Conservation (phyloP, 1,284 basidiomycete species). For the Austroboletus niveus region DNA sequence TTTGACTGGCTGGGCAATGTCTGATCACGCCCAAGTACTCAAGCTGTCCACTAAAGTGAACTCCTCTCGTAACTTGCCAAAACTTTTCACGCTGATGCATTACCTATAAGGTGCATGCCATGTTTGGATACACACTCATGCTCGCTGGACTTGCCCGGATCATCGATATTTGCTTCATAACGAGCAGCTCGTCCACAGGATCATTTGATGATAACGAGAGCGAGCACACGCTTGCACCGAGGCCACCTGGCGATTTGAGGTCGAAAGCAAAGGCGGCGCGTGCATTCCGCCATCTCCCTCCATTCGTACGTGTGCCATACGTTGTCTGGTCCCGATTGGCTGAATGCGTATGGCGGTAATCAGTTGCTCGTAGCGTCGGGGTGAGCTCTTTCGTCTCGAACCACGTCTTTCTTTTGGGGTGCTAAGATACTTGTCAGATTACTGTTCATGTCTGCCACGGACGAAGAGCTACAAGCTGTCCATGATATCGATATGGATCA, state of each 20-base stretch:
- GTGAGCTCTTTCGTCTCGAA: slow-evolving; percentile 20
- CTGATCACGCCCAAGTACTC: slow-evolving; percentile 82
- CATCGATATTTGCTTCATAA: slow-evolving; percentile 84
- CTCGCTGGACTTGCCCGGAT: slow-evolving; percentile 81
- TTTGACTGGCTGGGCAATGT: slow-evolving; percentile 95
- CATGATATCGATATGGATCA: slow-evolving; percentile 79
- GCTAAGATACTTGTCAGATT: slow-evolving; percentile 39
- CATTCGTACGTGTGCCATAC: slow-evolving; percentile 63
- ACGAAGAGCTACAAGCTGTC: slow-evolving; percentile 78
- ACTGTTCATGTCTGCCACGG: slow-evolving; percentile 88
- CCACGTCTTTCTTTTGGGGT: not conserved
- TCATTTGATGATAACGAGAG: slow-evolving; percentile 47
- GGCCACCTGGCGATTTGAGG: slow-evolving; percentile 7
- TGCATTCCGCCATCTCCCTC: slow-evolving; percentile 81
- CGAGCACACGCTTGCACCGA: slow-evolving; percentile 59
- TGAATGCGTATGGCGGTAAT: slow-evolving; percentile 1
- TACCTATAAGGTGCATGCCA: slow-evolving; percentile 64
- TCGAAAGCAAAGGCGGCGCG: slow-evolving; percentile 43
- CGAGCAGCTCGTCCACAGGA: slow-evolving; percentile 33
- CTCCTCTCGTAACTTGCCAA: not conserved
- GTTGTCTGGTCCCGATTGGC: not conserved
- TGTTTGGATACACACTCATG: slow-evolving; percentile 87
- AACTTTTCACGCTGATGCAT: slow-evolving; percentile 9
- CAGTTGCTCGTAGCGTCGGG: slow-evolving; percentile 71
- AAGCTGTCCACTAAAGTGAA: slow-evolving; percentile 79